Percentiles rank a stretch among this genome's conserved stretches.
Conservation (phyloP, 2,329 filamentous ascomycete species). For the Colletotrichum sp. region DNA sequence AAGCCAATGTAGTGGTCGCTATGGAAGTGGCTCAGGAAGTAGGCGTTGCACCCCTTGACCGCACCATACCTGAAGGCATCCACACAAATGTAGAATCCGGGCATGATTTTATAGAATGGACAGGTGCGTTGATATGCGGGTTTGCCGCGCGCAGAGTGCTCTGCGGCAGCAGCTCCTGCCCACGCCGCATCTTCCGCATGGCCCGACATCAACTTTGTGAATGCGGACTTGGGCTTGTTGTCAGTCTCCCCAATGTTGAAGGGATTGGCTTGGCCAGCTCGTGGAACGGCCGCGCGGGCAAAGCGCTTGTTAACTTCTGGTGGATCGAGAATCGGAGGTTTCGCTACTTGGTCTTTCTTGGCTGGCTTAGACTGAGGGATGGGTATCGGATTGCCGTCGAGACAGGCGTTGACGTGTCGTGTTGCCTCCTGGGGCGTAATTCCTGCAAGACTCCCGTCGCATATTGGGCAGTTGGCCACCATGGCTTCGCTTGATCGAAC, state of each 20-base stretch:
- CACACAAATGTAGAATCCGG: slow-evolving; percentile 89
- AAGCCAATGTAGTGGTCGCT: slow-evolving; percentile 97
- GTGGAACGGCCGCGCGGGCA: slow-evolving; percentile 71
- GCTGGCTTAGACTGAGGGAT: slow-evolving; percentile 40
- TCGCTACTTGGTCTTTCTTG: background rate
- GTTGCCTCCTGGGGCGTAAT: slow-evolving; percentile 71
- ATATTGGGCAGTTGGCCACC: slow-evolving; percentile 74
- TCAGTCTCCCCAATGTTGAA: slow-evolving; percentile 59
- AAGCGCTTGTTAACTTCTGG: slow-evolving; percentile 61
- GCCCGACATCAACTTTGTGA: slow-evolving; percentile 90
- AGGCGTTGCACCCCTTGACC: slow-evolving; percentile 89
- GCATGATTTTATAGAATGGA: slow-evolving; percentile 98
- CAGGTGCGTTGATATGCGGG: slow-evolving; percentile 89
- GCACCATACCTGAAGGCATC: slow-evolving; percentile 96
- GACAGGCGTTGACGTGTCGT: slow-evolving; percentile 88
- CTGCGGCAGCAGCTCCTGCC: slow-evolving; percentile 82
- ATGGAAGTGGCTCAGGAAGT: slow-evolving; percentile 97
- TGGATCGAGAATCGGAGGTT: slow-evolving; percentile 35
- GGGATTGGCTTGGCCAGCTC: slow-evolving; percentile 82
- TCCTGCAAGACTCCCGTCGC: slow-evolving; percentile 67
- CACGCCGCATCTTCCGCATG: slow-evolving; percentile 92
- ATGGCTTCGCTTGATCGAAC: slow-evolving; percentile 34
- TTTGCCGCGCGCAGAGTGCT: slow-evolving; percentile 79
- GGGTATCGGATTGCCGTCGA: slow-evolving; percentile 79
- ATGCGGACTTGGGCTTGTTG: slow-evolving; percentile 69